Evolutionary conservation across 805 yeast species (phyloP).

Genomic region (Yamadazyma takamatsuzukensis): DNA sequence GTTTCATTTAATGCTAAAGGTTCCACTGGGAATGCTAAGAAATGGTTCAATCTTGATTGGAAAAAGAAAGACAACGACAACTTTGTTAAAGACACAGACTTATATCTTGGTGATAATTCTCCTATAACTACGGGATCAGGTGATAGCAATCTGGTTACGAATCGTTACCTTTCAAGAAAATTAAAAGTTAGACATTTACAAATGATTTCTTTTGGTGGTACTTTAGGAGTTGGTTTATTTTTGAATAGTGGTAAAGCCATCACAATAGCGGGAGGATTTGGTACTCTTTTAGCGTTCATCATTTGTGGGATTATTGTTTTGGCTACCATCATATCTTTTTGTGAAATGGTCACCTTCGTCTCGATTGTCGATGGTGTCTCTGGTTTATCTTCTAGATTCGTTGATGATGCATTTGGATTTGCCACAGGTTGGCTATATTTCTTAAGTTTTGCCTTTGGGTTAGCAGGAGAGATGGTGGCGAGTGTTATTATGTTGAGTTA

Average conservation of each 20-base stretch:
- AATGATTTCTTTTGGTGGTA: conserved; percentile 76
- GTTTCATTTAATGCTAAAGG: conserved; percentile 1
- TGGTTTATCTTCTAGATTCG: conserved; percentile 70
- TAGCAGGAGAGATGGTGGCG: conserved; percentile 80
- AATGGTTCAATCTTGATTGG: conserved; percentile 14
- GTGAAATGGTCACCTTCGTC: conserved; percentile 77
- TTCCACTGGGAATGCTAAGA: conserved; percentile 7
- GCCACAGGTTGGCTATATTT: conserved; percentile 73
- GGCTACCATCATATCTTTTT: conserved; percentile 68
- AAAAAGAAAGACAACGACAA: conserved; percentile 5
- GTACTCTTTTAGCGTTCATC: conserved; percentile 63
- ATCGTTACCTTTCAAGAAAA: conserved; percentile 47
- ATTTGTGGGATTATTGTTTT: conserved; percentile 64
- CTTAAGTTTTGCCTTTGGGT: conserved; percentile 64
- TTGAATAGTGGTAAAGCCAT: conserved; percentile 71
- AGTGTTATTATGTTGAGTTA: conserved; percentile 73
- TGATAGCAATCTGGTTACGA: conserved; percentile 1
- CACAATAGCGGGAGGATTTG: conserved; percentile 73
- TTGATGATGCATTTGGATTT: conserved; percentile 75
- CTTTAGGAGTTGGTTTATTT: conserved; percentile 73
- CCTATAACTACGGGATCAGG: conserved; percentile 8
- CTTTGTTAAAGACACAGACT: conserved; percentile 7
- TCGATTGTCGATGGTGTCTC: conserved; percentile 79
- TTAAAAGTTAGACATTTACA: conserved; percentile 66
- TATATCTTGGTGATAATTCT: conserved; percentile 2